These are phyloP conservation scores for Limtongia smithiae DNA, from an alignment of 805 yeast genomes.

Conservation along the genomic window DNA sequence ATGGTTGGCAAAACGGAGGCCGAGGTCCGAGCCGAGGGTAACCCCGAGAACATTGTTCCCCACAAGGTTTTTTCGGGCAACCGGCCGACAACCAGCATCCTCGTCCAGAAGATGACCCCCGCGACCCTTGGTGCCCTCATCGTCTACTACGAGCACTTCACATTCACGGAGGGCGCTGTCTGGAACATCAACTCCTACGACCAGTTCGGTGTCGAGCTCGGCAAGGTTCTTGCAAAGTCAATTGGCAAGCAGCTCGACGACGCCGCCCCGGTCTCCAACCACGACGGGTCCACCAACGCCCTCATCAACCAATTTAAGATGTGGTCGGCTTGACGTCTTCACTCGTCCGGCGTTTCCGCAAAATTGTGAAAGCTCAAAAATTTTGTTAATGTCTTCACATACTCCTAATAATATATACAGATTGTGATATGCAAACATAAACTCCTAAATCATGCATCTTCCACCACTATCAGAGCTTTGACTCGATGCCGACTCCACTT, in stretches of 20 bases:
- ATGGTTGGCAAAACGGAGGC: slow-evolving; percentile 87
- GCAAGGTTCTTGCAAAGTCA: slow-evolving; percentile 94
- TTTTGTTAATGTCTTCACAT: neutral
- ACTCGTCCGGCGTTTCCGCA: neutral
- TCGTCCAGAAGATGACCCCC: slow-evolving; percentile 94
- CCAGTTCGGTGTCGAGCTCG: slow-evolving; percentile 99
- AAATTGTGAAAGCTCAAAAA: neutral
- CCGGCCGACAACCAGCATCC: slow-evolving; percentile 97
- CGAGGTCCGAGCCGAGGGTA: slow-evolving; percentile 78
- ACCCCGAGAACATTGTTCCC: slow-evolving; percentile 78
- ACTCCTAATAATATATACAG: neutral
- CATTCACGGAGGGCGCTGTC: slow-evolving; percentile 97
- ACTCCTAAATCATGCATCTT: no score
- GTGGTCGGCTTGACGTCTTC: slow-evolving; percentile 39
- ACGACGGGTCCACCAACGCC: slow-evolving; percentile 88
- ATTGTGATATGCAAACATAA: neutral
- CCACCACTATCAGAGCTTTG: no score
- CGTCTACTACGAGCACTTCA: slow-evolving; percentile 95
- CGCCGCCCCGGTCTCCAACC: slow-evolving; percentile 53
- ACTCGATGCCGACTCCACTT: slow-evolving; percentile 5
- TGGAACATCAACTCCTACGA: slow-evolving; percentile 99
- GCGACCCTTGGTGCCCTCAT: slow-evolving; percentile 93
- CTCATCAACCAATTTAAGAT: slow-evolving; percentile 92
- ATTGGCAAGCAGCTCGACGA: slow-evolving; percentile 85
- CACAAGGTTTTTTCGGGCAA: slow-evolving; percentile 97